Percentiles rank a stretch among this genome's conserved stretches.
These are phyloP conservation scores for Serpula lacrymans DNA, from an alignment of 768 basidiomycete genomes.

Conservation along the genomic window DNA sequence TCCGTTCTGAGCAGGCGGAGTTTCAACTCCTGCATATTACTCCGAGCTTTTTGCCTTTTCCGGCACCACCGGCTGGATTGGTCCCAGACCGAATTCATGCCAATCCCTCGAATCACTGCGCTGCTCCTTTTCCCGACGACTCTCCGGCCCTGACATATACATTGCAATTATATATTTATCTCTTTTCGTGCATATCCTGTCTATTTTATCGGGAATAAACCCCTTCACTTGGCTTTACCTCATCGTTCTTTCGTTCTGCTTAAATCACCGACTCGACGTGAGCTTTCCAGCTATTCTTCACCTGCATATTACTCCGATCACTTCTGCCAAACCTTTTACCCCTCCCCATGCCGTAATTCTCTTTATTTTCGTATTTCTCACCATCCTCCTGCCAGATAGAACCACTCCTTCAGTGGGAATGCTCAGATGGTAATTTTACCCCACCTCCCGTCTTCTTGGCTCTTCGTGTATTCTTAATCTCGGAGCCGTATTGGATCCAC, in stretches of 20 bases:
- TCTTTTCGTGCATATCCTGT: background rate
- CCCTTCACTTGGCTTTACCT: too few species aligned
- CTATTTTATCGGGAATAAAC: too few species aligned
- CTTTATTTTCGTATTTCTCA: slow-evolving; percentile 2
- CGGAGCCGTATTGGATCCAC: slow-evolving; percentile 1
- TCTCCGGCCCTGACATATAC: background rate
- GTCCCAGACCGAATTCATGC: background rate
- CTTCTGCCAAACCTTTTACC: background rate
- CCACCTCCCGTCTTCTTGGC: background rate
- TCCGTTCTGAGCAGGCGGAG: slow-evolving; percentile 5
- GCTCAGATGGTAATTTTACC: background rate
- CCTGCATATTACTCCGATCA: background rate
- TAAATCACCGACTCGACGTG: too few species aligned
- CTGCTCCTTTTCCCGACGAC: background rate
- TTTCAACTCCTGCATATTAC: slow-evolving; percentile 2
- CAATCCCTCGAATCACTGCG: background rate
- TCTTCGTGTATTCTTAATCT: background rate
- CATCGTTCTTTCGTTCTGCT: too few species aligned
- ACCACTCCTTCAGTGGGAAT: background rate
- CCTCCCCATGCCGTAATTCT: background rate
- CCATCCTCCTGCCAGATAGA: too few species aligned
- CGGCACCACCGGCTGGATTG: background rate
- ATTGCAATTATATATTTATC: background rate
- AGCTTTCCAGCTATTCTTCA: too few species aligned
- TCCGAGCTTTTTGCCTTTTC: slow-evolving; percentile 3